Evolutionary conservation across 352 stramenopile species (phyloP).

Genomic region (Phytophthora fragariae): DNA sequence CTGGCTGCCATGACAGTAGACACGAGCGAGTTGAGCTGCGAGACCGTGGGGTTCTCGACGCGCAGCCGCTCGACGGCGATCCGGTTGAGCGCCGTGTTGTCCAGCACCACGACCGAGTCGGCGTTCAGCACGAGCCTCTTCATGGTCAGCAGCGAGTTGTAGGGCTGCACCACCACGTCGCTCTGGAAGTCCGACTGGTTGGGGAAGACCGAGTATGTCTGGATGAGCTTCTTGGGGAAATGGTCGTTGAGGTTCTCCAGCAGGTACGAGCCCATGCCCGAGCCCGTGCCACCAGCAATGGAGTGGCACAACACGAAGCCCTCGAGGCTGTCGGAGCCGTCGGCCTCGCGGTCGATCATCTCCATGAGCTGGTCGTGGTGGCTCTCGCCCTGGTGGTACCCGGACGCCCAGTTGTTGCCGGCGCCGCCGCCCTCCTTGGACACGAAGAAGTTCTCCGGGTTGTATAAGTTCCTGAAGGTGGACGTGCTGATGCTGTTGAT

Average conservation of each 20-base stretch:
- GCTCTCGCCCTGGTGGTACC: conserved; percentile 92
- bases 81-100: conserved; percentile 99
- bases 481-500: conserved; percentile 95
- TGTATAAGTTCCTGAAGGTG: conserved; percentile 97
- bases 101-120: conserved; percentile 98
- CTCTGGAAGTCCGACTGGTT: conserved; percentile 94
- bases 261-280: conserved; percentile 99
- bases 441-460: conserved; percentile 99
- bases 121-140: conserved; percentile 99
- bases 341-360: conserved; percentile 99
- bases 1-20: conserved; percentile 99
- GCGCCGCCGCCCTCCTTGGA: conserved; percentile 92
- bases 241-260: conserved; percentile 99
- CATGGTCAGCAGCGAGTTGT: conserved; percentile 99
- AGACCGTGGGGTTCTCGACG: conserved; percentile 97
- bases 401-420: conserved; percentile 94
- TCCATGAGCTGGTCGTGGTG: conserved; percentile 99
- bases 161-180: conserved; percentile 99
- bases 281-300: conserved; percentile 98
- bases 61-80: conserved; percentile 96
- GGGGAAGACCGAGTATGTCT: conserved; percentile 99
- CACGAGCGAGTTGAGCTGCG: conserved; percentile 98
- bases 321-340: conserved; percentile 95
- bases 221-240: conserved; percentile 99
- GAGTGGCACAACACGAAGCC: conserved; percentile 99